Base-by-base conservation (phyloP, 345 rosid genomes). In the Garcia nutans region DNA sequence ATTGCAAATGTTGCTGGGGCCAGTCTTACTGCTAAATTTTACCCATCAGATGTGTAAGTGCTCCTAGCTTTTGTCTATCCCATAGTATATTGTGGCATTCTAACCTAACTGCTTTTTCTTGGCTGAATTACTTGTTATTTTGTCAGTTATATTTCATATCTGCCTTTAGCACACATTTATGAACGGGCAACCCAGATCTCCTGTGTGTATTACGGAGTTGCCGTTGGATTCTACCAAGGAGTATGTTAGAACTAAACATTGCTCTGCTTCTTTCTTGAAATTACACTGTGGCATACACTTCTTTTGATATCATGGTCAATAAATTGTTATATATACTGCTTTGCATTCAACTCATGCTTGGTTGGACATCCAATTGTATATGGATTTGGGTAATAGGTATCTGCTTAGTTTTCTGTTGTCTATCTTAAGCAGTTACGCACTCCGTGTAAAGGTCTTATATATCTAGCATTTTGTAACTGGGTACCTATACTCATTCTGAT, bases 211-310 rank as follows among this genome's bases (percentile, higher is more conserved):
- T 90, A 16, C 71, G 98, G 99, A 81, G 89, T 83, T 79, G 93
- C 98, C 50, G 89, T 90, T 86, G 99, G 99, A 78, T 96, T 96
- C 86, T 96, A 93, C 86, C 99, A 96, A 71, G 99, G 99, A 92
- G 99, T 93, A 89, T 8, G 91, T 58, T 24, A 78, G 62, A 73
- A 72, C 72, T 72, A 0, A 64, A 49, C 13, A 3, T 50, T 37
- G 47, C 50, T 65, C n/a, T 60, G 16, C 5, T 47, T 55, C 13
- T 69, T 16, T 72, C 52, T 54, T 73, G 42, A 52, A 77, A 59
- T 15, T 68, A 23, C 33, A 16, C 24, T 10, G 19, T 61, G 10
- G 56, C 41, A 5, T 37, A 37, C 41, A 37, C 16, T n/a, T 37
- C 16, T 42, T 74, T 17, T 44, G 8, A 75, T 20, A 17, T 56